phyloP scores from a whole-genome alignment of 2,329 filamentous ascomycete species.

The Botrytis sinoallii region DNA sequence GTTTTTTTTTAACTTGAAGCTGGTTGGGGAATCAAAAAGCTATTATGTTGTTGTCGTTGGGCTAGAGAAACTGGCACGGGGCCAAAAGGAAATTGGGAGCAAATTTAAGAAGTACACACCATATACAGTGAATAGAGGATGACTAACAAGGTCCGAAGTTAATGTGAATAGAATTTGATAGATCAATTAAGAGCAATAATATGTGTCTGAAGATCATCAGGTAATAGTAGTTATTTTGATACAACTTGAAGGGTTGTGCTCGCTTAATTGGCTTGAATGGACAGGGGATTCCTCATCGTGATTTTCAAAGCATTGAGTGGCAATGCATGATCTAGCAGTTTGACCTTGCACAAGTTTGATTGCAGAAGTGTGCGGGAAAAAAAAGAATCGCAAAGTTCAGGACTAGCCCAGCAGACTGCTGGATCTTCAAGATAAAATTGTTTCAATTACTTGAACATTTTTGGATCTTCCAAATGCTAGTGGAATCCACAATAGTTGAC shows the following conservation, averaged over 20 bases:
- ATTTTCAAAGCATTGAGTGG: not conserved
- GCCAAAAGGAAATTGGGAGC: not conserved
- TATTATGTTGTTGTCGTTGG: not conserved
- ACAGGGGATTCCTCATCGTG: not conserved
- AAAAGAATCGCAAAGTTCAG: not conserved
- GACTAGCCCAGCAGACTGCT: not conserved
- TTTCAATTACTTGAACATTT: slow-evolving; percentile 12
- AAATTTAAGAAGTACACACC: not conserved
- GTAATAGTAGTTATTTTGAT: not conserved
- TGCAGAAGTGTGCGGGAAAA: too few relatives aligned
- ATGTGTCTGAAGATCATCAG: not conserved
- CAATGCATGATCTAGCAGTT: not conserved
- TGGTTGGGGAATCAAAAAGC: not conserved
- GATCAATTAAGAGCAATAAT: not conserved
- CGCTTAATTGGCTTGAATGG: not conserved
- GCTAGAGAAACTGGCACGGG: not conserved
- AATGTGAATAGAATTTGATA: not conserved
- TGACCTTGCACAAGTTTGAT: not conserved
- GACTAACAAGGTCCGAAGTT: not conserved
- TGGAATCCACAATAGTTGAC: not conserved
- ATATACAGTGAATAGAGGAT: not conserved
- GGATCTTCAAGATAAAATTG: not conserved
- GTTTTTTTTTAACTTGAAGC: not conserved
- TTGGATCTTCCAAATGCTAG: not conserved
- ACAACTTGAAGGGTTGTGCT: not conserved